Percentiles rank a stretch among this genome's conserved stretches.
Evolutionary conservation across 768 basidiomycete species (phyloP).

Genomic region (Boletus eberwhitei): DNA sequence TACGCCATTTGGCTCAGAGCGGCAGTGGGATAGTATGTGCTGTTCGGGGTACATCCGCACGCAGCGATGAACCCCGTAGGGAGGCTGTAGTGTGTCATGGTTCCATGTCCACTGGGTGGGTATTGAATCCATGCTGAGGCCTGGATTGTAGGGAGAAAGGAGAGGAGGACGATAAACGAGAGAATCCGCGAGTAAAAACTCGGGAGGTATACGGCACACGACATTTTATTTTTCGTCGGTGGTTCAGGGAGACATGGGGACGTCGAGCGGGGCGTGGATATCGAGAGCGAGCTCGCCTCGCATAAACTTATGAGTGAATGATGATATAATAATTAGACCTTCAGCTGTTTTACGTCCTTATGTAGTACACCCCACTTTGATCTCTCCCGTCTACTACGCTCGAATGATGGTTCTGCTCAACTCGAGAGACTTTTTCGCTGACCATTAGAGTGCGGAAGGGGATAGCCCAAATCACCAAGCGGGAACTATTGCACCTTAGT

Average conservation of each 20-base stretch:
- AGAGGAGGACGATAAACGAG: conserved; percentile 23
- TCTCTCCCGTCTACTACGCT: not conserved
- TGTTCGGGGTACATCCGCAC: conserved; percentile 71
- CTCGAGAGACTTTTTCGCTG: not conserved
- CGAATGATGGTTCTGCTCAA: not conserved
- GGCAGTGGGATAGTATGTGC: conserved; percentile 71
- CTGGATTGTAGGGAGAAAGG: conserved; percentile 22
- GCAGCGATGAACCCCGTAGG: conserved; percentile 51
- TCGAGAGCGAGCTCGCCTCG: not conserved
- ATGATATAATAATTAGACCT: conserved; percentile 4
- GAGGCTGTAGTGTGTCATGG: conserved; percentile 72
- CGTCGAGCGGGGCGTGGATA: not conserved
- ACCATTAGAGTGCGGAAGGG: not conserved
- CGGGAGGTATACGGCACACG: not conserved
- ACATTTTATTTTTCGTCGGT: conserved; percentile 15
- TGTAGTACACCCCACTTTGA: not conserved
- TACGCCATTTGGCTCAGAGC: conserved; percentile 79
- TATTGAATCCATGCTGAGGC: conserved; percentile 61
- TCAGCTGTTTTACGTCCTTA: not conserved
- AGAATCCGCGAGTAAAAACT: conserved; percentile 14
- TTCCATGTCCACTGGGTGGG: conserved; percentile 58
- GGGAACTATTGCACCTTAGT: no score
- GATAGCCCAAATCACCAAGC: no score
- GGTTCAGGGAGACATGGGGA: conserved; percentile 14
- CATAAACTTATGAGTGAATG: not conserved